Base-by-base conservation (phyloP, 2,329 filamentous ascomycete genomes). In the Colletotrichum tofieldiae region DNA sequence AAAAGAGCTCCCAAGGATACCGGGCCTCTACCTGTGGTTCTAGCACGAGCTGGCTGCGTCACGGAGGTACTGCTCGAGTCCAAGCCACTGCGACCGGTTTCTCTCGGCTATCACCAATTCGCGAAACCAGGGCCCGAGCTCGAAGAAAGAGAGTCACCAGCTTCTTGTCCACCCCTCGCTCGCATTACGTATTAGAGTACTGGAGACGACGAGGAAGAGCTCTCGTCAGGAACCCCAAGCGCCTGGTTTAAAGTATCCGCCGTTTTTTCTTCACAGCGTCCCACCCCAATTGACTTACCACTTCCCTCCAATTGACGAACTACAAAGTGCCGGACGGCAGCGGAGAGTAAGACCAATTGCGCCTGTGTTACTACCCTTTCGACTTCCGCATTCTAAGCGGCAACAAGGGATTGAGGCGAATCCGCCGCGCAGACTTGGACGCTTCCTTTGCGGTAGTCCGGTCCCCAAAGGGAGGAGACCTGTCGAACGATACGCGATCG, bases 81-180 rank as follows among this genome's bases (percentile, higher is more conserved):
- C 20, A 52, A 23, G 14, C 11, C 54, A 43, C 23, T 43, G 26
- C 51, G 6, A 58, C 60, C 73, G 73, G 63, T 69, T 75, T 75
- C 71, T 74, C 71, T 75, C 73, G 71, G 73, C 67, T 75, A 75
- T 75, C 62, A 70, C 32, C 54, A 60, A 26, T 59, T 58, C 43
- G 51, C 58, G 65, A 68, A 62, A 62, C 65, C 65, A 69, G 65
- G 69, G 64, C 52, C 69, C 65, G 65, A 64, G 69, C 69, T 68
- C 29, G 43, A 35, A 41, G 45, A 55, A 32, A 43, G 58, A 54
- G 59, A 62, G 59, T 63, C 69, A 72, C 26, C 35, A 47, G 45
- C 18, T 20, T 39, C 6, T 54, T 54, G 58, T 23, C 58, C 65
- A 55, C 65, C 64, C 39, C 65, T 52, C 61, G 51, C 32, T 58